These are phyloP conservation scores for Schizosaccharomyces pombe DNA, from an alignment of 805 yeast species.

Conservation along the genomic window DNA sequence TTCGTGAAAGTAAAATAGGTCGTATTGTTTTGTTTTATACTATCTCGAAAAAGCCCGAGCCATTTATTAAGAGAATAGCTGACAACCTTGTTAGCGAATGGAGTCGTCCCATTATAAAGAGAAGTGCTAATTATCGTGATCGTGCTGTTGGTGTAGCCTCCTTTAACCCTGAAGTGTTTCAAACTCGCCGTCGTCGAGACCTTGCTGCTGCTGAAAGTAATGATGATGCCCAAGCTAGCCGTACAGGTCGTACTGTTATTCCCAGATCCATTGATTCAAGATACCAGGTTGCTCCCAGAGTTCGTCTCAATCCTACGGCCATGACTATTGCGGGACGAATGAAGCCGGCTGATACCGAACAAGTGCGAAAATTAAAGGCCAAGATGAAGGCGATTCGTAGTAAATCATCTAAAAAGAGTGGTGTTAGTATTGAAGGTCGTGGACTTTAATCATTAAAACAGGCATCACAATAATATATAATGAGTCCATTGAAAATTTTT, in stretches of 20 bases:
- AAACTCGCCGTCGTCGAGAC: not conserved
- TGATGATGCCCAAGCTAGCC: not conserved
- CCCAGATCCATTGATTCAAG: not conserved
- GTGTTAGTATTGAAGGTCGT: conserved; percentile 11
- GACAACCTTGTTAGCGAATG: conserved; percentile 69
- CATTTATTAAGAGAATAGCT: conserved; percentile 62
- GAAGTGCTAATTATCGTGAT: conserved; percentile 84
- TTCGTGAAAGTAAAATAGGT: conserved; percentile 85
- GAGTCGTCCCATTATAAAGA: conserved; percentile 94
- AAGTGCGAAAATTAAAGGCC: conserved; percentile 4
- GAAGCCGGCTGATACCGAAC: conserved; percentile 3
- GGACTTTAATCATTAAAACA: conserved; percentile 23
- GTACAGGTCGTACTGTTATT: not conserved
- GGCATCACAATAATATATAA: not conserved
- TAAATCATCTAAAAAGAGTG: conserved; percentile 7
- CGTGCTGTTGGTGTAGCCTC: conserved; percentile 44
- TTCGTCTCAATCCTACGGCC: not conserved
- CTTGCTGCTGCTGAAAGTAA: not conserved
- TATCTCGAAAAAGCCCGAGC: conserved; percentile 71
- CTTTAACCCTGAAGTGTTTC: conserved; percentile 18
- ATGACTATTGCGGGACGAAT: not conserved
- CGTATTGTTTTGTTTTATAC: conserved; percentile 85
- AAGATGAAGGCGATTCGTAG: not conserved
- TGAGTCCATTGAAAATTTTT: no score
- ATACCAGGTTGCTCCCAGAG: conserved; percentile 1